Conservation (phyloP, 306 rosid genomes). For the Corylus americana region DNA sequence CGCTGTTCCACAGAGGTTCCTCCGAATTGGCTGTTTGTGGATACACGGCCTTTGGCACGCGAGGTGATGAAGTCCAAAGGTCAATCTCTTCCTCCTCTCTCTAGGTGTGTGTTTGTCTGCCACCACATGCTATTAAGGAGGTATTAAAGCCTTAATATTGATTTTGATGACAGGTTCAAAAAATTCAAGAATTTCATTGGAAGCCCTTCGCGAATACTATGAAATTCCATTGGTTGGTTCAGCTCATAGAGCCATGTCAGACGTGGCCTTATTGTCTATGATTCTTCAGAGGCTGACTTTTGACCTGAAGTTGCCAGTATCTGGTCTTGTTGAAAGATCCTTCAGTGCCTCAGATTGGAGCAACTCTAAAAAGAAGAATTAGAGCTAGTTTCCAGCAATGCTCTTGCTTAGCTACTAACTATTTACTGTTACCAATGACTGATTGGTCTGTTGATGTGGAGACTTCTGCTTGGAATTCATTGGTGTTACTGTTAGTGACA, state of each 20-base stretch:
- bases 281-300: constrained; percentile 61
- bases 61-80: constrained; percentile 63
- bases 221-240: constrained; percentile 51
- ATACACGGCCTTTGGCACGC: constrained; percentile 64
- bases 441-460: constrained; percentile 19
- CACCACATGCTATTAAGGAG: not conserved
- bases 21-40: constrained; percentile 64
- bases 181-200: constrained; percentile 37
- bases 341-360: constrained; percentile 53
- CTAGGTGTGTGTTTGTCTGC: not conserved
- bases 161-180: constrained; percentile 50
- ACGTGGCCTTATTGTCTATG: constrained; percentile 56
- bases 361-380: constrained; percentile 63
- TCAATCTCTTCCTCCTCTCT: constrained; percentile 25
- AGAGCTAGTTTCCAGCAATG: constrained; percentile 38
- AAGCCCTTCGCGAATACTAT: constrained; percentile 54
- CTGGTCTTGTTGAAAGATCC: constrained; percentile 56
- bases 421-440: constrained; percentile 20
- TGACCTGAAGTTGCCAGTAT: constrained; percentile 54
- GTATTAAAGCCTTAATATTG: constrained; percentile 22
- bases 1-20: constrained; percentile 70
- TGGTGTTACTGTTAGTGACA: not conserved
- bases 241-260: constrained; percentile 91
- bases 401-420: constrained; percentile 17
- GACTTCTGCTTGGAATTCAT: constrained; percentile 4